Conservation (phyloP, 2,329 filamentous ascomycete genomes). For the Hymenoscyphus infarciens region DNA sequence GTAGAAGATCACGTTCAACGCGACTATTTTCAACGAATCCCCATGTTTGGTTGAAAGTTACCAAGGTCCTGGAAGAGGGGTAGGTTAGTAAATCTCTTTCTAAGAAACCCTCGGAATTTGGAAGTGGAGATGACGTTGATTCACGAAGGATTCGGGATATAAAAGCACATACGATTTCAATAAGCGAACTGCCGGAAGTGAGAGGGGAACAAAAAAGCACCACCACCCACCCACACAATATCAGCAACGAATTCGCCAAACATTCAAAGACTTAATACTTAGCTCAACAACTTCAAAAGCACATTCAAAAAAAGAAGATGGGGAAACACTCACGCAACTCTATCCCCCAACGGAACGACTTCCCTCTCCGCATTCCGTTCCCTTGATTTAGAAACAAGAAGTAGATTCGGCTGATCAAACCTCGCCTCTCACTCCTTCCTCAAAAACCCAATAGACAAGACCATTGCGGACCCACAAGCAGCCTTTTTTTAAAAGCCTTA, state of each 20-base stretch:
- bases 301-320: background rate
- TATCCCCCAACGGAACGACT: background rate
- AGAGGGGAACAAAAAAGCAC: no score
- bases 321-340: background rate
- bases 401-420: background rate
- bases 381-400: background rate
- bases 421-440: background rate
- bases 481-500: background rate
- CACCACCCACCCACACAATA: background rate
- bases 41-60: slow-evolving; percentile 37
- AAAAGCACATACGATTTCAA: no score
- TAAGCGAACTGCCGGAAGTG: no score
- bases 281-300: no score
- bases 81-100: no score
- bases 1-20: slow-evolving; percentile 38
- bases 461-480: background rate
- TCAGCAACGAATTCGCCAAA: background rate
- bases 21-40: slow-evolving; percentile 39
- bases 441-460: background rate
- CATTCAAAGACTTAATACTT: background rate
- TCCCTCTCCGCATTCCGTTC: background rate
- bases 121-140: no score
- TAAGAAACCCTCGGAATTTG: no score
- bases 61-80: background rate
- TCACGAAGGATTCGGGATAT: no score